These are phyloP conservation scores for Basidioascus undulatus DNA, from an alignment of 768 basidiomycete genomes.

Conservation along the genomic window DNA sequence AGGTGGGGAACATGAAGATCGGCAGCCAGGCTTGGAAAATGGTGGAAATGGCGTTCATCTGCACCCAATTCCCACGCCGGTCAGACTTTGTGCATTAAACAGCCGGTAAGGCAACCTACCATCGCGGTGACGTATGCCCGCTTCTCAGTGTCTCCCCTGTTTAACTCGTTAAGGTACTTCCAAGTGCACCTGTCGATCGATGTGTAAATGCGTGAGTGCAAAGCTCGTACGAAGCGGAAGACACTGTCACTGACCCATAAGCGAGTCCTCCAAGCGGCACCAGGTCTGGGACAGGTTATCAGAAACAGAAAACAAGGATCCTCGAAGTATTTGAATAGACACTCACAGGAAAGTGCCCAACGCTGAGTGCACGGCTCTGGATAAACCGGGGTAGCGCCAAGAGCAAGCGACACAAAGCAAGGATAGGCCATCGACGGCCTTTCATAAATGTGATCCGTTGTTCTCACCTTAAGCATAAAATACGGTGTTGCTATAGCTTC, in stretches of 20 bases:
- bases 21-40: conserved; percentile 13
- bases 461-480: too few relatives aligned
- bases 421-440: conserved; percentile 11
- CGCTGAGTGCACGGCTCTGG: conserved; percentile 5
- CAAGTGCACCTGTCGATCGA: conserved; percentile 9
- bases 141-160: conserved; percentile 12
- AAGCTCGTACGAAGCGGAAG: too few relatives aligned
- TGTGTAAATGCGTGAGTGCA: too few relatives aligned
- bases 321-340: too few relatives aligned
- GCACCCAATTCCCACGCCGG: not conserved
- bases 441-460: conserved; percentile 9
- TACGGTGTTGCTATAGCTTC: too few relatives aligned
- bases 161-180: conserved; percentile 12
- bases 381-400: conserved; percentile 10
- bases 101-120: conserved; percentile 3
- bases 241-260: conserved; percentile 4
- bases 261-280: conserved; percentile 6
- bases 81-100: not conserved
- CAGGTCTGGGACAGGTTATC: not conserved
- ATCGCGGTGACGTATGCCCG: conserved; percentile 12
- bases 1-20: conserved; percentile 14
- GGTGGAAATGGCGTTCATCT: conserved; percentile 13
- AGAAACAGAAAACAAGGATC: not conserved
- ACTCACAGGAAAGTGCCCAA: conserved; percentile 12
- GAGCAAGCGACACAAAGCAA: conserved; percentile 9